Evolutionary conservation across 2,329 filamentous ascomycete species (phyloP), one percentile per base, ranked within the genome.

Genomic region (Endoconidiophora polonica): DNA sequence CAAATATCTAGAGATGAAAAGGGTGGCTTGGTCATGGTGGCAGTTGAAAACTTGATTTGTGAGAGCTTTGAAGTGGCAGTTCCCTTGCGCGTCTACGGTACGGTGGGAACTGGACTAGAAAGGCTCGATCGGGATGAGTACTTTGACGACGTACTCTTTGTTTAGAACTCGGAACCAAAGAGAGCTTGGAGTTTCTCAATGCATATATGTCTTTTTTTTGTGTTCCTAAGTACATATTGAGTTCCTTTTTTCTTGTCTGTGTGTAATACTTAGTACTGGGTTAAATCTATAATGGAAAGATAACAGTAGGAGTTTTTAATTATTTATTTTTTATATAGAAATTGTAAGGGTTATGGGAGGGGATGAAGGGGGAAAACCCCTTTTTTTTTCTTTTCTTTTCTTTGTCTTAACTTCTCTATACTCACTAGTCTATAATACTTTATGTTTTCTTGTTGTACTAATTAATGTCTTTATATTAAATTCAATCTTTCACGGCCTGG

Each of bases 31-130:
- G 74, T 91, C 12, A 69, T 88, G 47, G 84, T 86, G 14, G 84
- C 85, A 0, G 76, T 82, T 46, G 85, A 94, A 66, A 78, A 79
- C 55, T 59, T 94, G 47, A 73, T 79, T 6, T 90, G 86, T 58
- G 87, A 94, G 67, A 93, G 84, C 58, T 94, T 94, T 64, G 87
- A 94, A 63, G 83, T 94, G 43, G 77, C 79, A 33, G 86, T 94
- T 43, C 87, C 87, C 23, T 67, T 95, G 56, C 77, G 79, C 46
- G 83, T 95, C 7, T 94, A 93, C 59, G 78, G 78, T 39, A 74
- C 76, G 16, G 69, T 75, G 36, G 72, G 73, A 52, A 73, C 67
- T 48, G 74, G 74, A 5, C 60, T 78, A 52, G 75, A 77, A 60
- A 67, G 67, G 54, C 59, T 76, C 48, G 74, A 77, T 59, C 63